Evolutionary conservation across 2,329 filamentous ascomycete species (phyloP), one percentile per base, ranked within the genome.

Genomic region (Talaromyces sp.): DNA sequence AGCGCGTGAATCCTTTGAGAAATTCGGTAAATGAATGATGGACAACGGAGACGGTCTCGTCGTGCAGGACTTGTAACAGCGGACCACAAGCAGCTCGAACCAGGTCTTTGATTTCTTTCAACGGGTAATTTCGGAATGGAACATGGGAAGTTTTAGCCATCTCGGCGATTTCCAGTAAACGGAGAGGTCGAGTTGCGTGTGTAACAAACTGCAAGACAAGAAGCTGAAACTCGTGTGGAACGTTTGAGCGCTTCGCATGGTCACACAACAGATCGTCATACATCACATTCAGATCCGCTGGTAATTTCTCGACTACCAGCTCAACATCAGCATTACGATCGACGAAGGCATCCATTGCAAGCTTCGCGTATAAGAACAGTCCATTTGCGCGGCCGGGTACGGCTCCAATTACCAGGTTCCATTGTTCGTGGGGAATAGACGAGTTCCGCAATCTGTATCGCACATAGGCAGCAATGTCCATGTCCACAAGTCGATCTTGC

Each of bases 21-120:
- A 80, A 84, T 62, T 84, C 81, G 2, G 81, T 83, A 47, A 84
- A 78, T 0, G 81, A 83, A 61, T 83, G 81, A 66, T 84, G 81
- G 7, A 83, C 78, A 6, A 83, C 75, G 19, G 75, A 75, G 10
- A 83, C 66, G 0, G 77, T 80, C 61, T 81, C 81, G 58, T 83
- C 80, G 19, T 80, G 78, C 2, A 80, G 70, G 22, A 82, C 71
- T 65, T 83, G 80, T 1, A 83, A 66, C 37, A 83, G 67, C 9
- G 79, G 75, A 1, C 79, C 80, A 66, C 78, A 82, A 7, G 75
- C 73, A 11, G 69, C 70, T 31, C 74, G 70, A 11, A 80, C 72
- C 5, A 80, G 41, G 50, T 63, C 33, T n/a, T 58, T 63, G 39
- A 49, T 45, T 39, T 57, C 52, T 54, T 56, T 63, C 60, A 52